These are phyloP conservation scores for Metschnikowia hibisci DNA, from an alignment of 805 yeast species.

Conservation along the genomic window DNA sequence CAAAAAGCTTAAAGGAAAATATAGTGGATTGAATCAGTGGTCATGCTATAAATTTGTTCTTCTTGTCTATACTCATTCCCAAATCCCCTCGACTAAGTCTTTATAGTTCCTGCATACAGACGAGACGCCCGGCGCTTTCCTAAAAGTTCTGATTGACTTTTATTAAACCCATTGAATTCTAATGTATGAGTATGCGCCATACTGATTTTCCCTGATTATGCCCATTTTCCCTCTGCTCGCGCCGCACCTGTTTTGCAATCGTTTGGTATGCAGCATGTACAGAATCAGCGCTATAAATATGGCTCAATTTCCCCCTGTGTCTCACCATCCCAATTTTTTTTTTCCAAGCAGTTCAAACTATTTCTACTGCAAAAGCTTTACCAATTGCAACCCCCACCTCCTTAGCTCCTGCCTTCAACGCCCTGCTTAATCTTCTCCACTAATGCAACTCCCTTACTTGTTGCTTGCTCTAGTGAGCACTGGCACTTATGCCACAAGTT, in stretches of 20 bases:
- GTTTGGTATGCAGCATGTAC: constrained; percentile 2
- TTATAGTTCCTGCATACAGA: too few species aligned
- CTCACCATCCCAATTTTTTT: neutral
- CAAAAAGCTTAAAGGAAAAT: too few species aligned
- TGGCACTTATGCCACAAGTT: neutral
- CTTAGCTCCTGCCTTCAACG: constrained; percentile 1
- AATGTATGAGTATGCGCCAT: too few species aligned
- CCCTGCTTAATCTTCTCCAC: neutral
- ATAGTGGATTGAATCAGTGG: too few species aligned
- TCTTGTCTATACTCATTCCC: too few species aligned
- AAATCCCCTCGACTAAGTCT: too few species aligned
- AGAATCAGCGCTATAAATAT: neutral
- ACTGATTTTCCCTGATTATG: neutral
- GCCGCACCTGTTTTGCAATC: constrained; percentile 5
- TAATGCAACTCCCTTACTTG: neutral
- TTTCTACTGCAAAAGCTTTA: neutral
- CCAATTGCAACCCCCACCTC: neutral
- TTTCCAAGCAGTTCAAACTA: neutral
- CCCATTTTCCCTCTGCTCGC: neutral
- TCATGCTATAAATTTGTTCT: too few species aligned
- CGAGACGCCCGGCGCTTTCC: too few species aligned
- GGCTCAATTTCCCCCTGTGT: neutral
- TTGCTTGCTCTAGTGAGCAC: neutral
- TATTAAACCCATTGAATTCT: too few species aligned
- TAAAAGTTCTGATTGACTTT: too few species aligned